A percentile compares a stretch with the other conserved stretches of the same genome.
Evolutionary conservation across 768 basidiomycete species (phyloP).

Genomic region (Vishniacozyma victoriae): DNA sequence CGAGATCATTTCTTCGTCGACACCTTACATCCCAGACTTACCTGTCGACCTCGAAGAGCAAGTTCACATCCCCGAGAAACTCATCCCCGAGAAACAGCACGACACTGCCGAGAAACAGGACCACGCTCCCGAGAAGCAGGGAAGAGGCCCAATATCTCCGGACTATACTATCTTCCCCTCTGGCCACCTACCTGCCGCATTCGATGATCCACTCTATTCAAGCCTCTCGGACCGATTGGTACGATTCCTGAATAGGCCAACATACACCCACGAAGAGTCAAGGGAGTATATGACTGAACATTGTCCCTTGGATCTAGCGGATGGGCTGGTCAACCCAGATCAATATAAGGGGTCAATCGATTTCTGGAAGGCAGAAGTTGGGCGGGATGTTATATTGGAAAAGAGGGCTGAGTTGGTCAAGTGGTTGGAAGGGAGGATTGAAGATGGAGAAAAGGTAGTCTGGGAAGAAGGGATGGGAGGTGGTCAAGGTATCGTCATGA

Average conservation of each 20-base stretch:
- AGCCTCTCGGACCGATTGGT: too few relatives aligned
- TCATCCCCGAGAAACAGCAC: too few relatives aligned
- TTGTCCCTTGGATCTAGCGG: conserved; percentile 42
- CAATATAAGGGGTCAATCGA: conserved; percentile 44
- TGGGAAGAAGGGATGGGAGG: conserved; percentile 14
- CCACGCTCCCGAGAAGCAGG: too few relatives aligned
- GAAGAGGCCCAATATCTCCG: too few relatives aligned
- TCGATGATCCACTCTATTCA: too few relatives aligned
- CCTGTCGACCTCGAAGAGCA: too few relatives aligned
- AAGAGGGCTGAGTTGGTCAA: conserved; percentile 38
- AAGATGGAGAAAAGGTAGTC: conserved; percentile 31
- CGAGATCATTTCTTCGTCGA: too few relatives aligned
- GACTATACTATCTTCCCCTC: conserved; percentile 9
- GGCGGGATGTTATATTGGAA: conserved; percentile 25
- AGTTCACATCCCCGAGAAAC: too few relatives aligned
- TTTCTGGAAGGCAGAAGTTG: conserved; percentile 41
- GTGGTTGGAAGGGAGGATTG: conserved; percentile 30
- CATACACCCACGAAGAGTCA: conserved; percentile 24
- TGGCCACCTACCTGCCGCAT: conserved; percentile 2
- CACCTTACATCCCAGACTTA: too few relatives aligned
- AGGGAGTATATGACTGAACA: conserved; percentile 18
- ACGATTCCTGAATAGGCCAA: conserved; percentile 40
- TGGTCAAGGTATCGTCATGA: conserved; percentile 47
- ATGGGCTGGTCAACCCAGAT: conserved; percentile 47
- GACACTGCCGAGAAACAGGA: too few relatives aligned